Evolutionary conservation across 2,329 filamentous ascomycete genomes (phyloP).

Genomic region (Penicillium sp.): DNA sequence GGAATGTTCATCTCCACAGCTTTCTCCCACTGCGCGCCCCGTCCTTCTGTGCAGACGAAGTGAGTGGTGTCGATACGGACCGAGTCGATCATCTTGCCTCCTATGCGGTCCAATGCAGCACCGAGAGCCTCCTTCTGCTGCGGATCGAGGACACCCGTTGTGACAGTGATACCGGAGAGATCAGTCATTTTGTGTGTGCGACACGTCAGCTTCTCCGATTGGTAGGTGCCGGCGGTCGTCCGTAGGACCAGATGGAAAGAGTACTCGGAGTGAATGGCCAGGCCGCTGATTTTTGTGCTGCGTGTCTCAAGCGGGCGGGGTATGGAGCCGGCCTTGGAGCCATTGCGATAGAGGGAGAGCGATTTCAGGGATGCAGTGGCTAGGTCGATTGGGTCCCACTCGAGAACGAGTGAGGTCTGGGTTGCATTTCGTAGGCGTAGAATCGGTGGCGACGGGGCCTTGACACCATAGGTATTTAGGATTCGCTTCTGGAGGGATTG

Average conservation of each 20-base stretch:
- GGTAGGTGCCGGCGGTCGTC: conserved; percentile 84
- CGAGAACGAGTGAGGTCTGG: conserved; percentile 95
- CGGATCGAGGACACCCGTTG: conserved; percentile 77
- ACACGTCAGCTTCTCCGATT: conserved; percentile 78
- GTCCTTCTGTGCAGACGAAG: conserved; percentile 92
- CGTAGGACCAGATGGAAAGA: conserved; percentile 88
- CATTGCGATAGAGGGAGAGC: conserved; percentile 89
- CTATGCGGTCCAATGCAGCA: conserved; percentile 78
- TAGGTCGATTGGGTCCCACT: conserved; percentile 94
- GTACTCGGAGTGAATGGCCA: conserved; percentile 96
- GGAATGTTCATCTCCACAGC: conserved; percentile 97
- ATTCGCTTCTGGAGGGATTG: conserved; percentile 84
- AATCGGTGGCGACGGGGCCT: conserved; percentile 70
- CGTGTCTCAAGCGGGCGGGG: conserved; percentile 82
- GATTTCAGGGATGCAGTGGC: conserved; percentile 89
- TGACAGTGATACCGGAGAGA: conserved; percentile 90
- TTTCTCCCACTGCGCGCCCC: conserved; percentile 90
- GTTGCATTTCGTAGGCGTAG: conserved; percentile 95
- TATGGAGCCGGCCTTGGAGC: conserved; percentile 93
- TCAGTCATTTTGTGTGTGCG: conserved; percentile 99
- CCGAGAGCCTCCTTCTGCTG: conserved; percentile 69
- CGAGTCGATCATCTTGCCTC: conserved; percentile 83
- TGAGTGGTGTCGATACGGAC: conserved; percentile 97
- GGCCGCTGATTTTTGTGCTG: conserved; percentile 92
- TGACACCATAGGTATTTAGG: conserved; percentile 77